Conservation (phyloP, 495 filamentous ascomycete genomes). For the Tuber aestivum region DNA sequence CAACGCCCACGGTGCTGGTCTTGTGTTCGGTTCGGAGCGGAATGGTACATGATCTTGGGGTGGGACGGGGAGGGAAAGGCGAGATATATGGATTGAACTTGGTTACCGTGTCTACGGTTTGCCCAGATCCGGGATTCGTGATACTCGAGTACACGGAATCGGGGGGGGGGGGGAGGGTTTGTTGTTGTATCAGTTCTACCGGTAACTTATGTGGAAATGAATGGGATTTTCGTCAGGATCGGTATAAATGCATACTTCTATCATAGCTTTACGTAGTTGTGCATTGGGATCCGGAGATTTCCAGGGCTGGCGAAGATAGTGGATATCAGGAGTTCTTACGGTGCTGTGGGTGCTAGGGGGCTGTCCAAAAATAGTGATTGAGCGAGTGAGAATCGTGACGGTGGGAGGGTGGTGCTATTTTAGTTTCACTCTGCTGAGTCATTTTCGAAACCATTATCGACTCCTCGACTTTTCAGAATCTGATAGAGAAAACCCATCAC, state of each 20-base stretch:
- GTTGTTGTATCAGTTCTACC: not conserved
- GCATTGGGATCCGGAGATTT: not conserved
- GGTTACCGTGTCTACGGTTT: not conserved
- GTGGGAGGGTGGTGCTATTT: not conserved
- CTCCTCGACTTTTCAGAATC: not conserved
- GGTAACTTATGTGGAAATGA: not conserved
- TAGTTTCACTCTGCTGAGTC: not conserved
- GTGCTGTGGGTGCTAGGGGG: not conserved
- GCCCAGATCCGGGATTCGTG: not conserved
- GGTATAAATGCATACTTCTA: not conserved
- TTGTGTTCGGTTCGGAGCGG: conserved; percentile 1
- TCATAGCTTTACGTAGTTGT: not conserved
- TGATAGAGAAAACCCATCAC: not conserved
- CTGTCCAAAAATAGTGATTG: not conserved
- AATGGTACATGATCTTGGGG: not conserved
- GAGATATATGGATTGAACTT: not conserved
- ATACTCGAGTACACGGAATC: not conserved
- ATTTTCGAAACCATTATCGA: not conserved
- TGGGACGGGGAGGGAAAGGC: not conserved
- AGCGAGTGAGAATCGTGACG: not conserved
- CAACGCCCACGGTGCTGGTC: not conserved
- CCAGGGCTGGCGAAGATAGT: not conserved
- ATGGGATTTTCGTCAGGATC: not conserved
- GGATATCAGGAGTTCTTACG: not conserved
- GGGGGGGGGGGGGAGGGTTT: not conserved